phyloP scores from a whole-genome alignment of 148 eudicot genomes.

The Rhododendron mucronatum region DNA sequence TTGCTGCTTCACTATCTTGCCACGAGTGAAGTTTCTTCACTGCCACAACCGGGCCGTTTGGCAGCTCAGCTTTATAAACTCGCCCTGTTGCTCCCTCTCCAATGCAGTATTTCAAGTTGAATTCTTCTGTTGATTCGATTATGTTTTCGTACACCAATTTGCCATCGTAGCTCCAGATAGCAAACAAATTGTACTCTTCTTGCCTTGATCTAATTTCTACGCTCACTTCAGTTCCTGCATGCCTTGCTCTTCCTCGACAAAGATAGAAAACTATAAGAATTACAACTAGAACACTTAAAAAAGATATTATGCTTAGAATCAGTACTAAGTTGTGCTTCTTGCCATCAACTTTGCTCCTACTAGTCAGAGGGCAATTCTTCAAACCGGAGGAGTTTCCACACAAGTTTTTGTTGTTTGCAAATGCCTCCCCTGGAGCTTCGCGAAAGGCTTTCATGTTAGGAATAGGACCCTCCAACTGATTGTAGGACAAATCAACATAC shows the following conservation, averaged over 20 bases:
- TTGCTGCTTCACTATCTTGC: background rate
- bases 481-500: slow-evolving; percentile 38
- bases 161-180: background rate
- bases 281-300: slow-evolving; percentile 19
- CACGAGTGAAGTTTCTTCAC: slow-evolving; percentile 39
- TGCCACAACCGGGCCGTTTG: slow-evolving; percentile 33
- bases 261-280: background rate
- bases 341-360: background rate
- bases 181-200: background rate
- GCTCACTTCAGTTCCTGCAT: background rate
- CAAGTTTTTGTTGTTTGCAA: slow-evolving; percentile 28
- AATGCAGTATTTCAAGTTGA: background rate
- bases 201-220: background rate
- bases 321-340: background rate
- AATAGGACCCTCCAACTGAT: slow-evolving; percentile 46
- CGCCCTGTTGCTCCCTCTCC: background rate
- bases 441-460: slow-evolving; percentile 32
- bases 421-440: slow-evolving; percentile 22
- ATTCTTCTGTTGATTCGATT: background rate
- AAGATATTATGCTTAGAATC: slow-evolving; percentile 6
- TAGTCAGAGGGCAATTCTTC: slow-evolving; percentile 16
- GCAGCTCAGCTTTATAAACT: background rate
- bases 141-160: background rate
- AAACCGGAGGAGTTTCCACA: slow-evolving; percentile 38
- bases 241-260: background rate